Conservation (phyloP, 2,329 filamentous ascomycete genomes). For the Tolypocladium tropicale region DNA sequence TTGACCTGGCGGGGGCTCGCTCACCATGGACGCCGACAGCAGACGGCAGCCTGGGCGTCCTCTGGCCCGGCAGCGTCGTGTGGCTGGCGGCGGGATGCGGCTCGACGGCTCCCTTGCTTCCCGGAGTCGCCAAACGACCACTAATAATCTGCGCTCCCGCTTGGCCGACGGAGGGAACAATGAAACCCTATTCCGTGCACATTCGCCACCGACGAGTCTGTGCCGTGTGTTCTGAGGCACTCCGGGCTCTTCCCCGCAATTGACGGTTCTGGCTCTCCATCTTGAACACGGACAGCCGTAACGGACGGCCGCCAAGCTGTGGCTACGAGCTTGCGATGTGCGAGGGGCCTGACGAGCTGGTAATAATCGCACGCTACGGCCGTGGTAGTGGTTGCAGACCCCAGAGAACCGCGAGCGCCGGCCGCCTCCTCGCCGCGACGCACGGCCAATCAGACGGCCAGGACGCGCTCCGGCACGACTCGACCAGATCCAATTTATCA, state of each 20-base stretch:
- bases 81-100: not conserved
- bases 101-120: not conserved
- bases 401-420: not conserved
- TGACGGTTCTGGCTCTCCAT: too few species aligned
- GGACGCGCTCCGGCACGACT: constrained; percentile 9
- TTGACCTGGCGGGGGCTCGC: not conserved
- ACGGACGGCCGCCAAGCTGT: too few species aligned
- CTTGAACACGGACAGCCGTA: too few species aligned
- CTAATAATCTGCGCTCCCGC: not conserved
- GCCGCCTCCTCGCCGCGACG: not conserved
- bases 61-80: not conserved
- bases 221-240: not conserved
- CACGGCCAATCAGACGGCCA: constrained; percentile 5
- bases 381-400: constrained; percentile 1
- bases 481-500: constrained; percentile 5
- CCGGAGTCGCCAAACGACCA: not conserved
- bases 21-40: not conserved
- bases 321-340: too few species aligned
- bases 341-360: too few species aligned
- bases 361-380: too few species aligned
- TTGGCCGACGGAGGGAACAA: not conserved
- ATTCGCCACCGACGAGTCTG: not conserved
- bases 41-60: not conserved
- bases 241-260: not conserved
- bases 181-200: not conserved